A percentile compares a stretch with the other conserved stretches of the same genome.
Evolutionary conservation across 75 land plant species (phyloP).

Genomic region (Larix kaempferi): DNA sequence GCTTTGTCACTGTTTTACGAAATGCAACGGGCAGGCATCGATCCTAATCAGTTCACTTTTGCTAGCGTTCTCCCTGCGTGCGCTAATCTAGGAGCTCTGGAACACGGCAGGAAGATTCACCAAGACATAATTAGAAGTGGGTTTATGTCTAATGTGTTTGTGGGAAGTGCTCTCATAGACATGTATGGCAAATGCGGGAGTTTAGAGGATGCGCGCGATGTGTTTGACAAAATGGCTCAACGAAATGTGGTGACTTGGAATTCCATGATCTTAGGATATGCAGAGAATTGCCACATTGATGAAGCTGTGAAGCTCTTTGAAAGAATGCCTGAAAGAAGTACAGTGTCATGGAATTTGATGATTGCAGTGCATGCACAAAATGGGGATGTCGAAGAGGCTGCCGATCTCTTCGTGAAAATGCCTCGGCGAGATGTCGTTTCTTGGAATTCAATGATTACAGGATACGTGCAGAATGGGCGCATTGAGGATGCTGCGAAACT

Average conservation of each 20-base stretch:
- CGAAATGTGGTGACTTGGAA: too few species aligned
- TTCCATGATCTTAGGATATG: too few species aligned
- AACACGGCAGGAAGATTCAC: conserved; percentile 15
- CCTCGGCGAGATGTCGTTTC: not conserved
- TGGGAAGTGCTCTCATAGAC: conserved; percentile 16
- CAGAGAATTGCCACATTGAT: too few species aligned
- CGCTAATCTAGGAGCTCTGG: conserved; percentile 5
- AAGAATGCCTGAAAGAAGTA: not conserved
- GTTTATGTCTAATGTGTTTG: not conserved
- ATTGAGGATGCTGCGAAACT: too few species aligned
- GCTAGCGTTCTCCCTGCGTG: conserved; percentile 18
- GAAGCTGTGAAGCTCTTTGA: too few species aligned
- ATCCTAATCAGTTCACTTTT: conserved; percentile 7
- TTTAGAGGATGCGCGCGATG: too few species aligned
- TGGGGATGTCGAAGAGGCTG: not conserved
- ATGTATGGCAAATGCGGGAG: not conserved
- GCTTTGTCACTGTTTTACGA: not conserved
- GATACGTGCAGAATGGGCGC: too few species aligned
- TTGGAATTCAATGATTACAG: too few species aligned
- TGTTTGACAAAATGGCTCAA: too few species aligned
- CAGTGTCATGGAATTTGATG: conserved; percentile 1
- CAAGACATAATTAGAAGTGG: conserved; percentile 7
- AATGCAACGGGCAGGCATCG: not conserved
- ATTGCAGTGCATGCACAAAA: not conserved
- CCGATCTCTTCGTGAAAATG: not conserved